Evolutionary conservation across 306 rosid genomes (phyloP).

Genomic region (Hippophae tibetana): DNA sequence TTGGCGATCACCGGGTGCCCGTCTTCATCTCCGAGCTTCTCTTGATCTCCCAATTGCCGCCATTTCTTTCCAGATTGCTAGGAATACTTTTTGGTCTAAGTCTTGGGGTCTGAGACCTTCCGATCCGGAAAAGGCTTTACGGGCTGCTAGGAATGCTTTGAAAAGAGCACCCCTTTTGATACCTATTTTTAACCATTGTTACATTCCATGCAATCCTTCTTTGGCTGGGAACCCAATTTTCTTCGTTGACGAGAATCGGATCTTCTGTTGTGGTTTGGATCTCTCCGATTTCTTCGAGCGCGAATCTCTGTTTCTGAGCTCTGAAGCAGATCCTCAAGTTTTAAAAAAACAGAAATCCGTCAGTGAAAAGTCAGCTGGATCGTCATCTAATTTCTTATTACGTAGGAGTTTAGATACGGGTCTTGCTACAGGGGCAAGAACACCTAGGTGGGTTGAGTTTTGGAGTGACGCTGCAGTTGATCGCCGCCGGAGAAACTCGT

Average conservation of each 20-base stretch:
- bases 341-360: conserved; percentile 69
- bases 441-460: too few relatives aligned
- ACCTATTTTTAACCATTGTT: conserved; percentile 90
- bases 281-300: conserved; percentile 89
- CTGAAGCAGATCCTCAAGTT: conserved; percentile 39
- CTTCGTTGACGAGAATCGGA: conserved; percentile 81
- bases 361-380: conserved; percentile 67
- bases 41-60: conserved; percentile 94
- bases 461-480: too few relatives aligned
- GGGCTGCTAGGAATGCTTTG: conserved; percentile 66
- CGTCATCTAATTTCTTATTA: conserved; percentile 41
- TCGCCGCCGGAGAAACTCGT: conserved; percentile 49
- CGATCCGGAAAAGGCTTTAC: conserved; percentile 75
- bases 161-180: conserved; percentile 90
- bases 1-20: conserved; percentile 72
- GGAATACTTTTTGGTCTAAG: conserved; percentile 78
- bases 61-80: conserved; percentile 83
- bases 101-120: conserved; percentile 80
- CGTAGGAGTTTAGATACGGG: conserved; percentile 70
- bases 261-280: conserved; percentile 88
- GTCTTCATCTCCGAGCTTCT: conserved; percentile 73
- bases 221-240: conserved; percentile 88
- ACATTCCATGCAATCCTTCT: conserved; percentile 89
- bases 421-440: background rate
- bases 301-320: conserved; percentile 49